Base-by-base conservation (phyloP, 768 basidiomycete species). In the Collybia sordida region DNA sequence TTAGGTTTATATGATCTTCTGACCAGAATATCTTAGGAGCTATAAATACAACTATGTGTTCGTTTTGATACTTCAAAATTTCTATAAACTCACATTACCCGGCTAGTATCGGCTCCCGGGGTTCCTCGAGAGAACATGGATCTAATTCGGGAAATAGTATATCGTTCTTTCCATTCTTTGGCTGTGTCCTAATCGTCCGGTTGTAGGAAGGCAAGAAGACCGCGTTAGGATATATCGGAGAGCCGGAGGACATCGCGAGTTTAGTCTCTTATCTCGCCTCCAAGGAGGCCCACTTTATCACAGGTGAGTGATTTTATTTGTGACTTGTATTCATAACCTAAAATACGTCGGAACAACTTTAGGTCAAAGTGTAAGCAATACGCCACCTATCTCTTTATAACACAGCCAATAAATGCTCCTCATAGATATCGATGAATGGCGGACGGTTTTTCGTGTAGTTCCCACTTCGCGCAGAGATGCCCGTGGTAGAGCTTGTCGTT, bases 231-330 rank as follows among this genome's bases (percentile, higher is more conserved):
- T 25, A 53, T 14, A 59, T 56, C n/a, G 69, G 60, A 2, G 50
- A 58, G 9, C 62, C 68, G 0, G 65, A 64, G n/a, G 65, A 73
- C 14, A 50, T 74, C 5, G 72, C 73, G 22, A 58, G 62, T 7
- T 36, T 70, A 15, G 72, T 74, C 1, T 71, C 70, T 0, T 73
- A 67, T 45, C 60, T 73, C 1, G 64, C 64, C 6, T 72, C 70
- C 9, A 65, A 67, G 49, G 67, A 70, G 25, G 61, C 69, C 0
- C 55, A 55, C 34, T 70, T 64, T 25, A 61, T 74, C 14, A 72
- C 71, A 0, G 72, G 72, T 61, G 27, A 35, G 59, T 37, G 5
- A 21, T 9, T 28, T n/a, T 31, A n/a, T 8, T 1, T 23, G 6
- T 8, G 28, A 7, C 7, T 6, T 14, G 19, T 3, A n/a, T 4